Evolutionary conservation across 73 alveolate species (phyloP), one percentile per base, ranked within the genome.

Genomic region (Tetrahymena elliotti): DNA sequence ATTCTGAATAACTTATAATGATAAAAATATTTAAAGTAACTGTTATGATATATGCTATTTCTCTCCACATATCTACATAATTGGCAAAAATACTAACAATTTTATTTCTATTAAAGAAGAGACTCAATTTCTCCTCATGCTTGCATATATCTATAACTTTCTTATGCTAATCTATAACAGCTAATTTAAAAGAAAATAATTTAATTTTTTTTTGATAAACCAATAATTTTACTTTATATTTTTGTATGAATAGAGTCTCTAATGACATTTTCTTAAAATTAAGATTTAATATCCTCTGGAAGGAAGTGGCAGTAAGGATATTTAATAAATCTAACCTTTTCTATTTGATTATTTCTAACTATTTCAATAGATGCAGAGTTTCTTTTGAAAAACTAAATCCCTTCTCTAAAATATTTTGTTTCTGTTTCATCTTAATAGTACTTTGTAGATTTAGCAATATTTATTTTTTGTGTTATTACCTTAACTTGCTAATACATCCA

Each of bases 191-290:
- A 13, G 20, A n/a, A 54, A 54, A 6, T 10, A 13, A 13, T 4
- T 54, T 10, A 6, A 54, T 54, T 13, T 10, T 16, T 54, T 6
- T 22, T 40, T n/a, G n/a, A 41, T 12, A 41, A 41, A 2, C 20
- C 13, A 6, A 54, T n/a, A 54, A 54, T 54, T n/a, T 68, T 68
- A 68, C 88, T 31, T 36, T 93, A 33, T 20, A 96, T 93, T 52
- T 96, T 96, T 36, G 98, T 84, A 54, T 96, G 92, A 13, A 94
- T 94, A 24, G 98, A 96, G 92, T 94, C 96, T 93, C 98, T 96
- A 52, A 95, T 97, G 33, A 95, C 98, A 95, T 93, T 94, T 84
- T 94, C 95, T 54, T 96, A 96, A 53, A 96, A 96, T 37, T 95
- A 83, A 37, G 93, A 93, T 93, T 96, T 96, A 1, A 54, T 94